A percentile compares a stretch with the other conserved stretches of the same genome.
Conservation (phyloP, 176 grass and related monocot genomes). For the Oryza longistaminata region DNA sequence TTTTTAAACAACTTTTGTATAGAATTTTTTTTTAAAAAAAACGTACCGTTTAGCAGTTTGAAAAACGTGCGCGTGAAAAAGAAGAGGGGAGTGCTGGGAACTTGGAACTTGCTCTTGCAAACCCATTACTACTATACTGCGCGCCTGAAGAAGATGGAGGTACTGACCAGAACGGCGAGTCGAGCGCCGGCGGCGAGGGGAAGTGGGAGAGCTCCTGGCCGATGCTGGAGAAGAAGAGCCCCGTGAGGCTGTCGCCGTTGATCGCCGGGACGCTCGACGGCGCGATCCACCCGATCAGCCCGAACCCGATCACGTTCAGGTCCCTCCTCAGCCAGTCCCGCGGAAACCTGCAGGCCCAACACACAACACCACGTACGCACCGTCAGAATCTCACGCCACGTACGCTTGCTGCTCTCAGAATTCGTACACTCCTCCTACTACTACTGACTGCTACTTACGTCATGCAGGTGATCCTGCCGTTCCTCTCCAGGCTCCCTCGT, state of each 20-base stretch:
- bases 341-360: slow-evolving; percentile 50
- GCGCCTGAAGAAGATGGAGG: background rate
- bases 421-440: background rate
- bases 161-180: slow-evolving; percentile 79
- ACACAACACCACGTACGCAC: background rate
- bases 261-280: slow-evolving; percentile 88
- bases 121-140: too few relatives aligned
- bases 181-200: slow-evolving; percentile 70
- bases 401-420: background rate
- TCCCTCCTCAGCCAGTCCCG: slow-evolving; percentile 89
- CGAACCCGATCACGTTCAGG: slow-evolving; percentile 93
- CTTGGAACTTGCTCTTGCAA: too few relatives aligned
- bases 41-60: too few relatives aligned
- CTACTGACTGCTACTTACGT: slow-evolving; percentile 38
- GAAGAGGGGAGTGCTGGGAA: too few relatives aligned
- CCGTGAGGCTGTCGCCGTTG: slow-evolving; percentile 88
- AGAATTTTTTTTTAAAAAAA: too few relatives aligned
- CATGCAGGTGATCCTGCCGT: slow-evolving; percentile 78
- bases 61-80: too few relatives aligned
- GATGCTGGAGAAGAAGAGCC: slow-evolving; percentile 97
- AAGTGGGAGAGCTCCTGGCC: slow-evolving; percentile 87
- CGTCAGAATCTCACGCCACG: background rate
- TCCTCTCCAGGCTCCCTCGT: slow-evolving; percentile 55
- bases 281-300: slow-evolving; percentile 86
- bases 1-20: too few relatives aligned